Evolutionary conservation across 1,139 yeast genomes (phyloP).

Genomic region (Kodamaea suecica): DNA sequence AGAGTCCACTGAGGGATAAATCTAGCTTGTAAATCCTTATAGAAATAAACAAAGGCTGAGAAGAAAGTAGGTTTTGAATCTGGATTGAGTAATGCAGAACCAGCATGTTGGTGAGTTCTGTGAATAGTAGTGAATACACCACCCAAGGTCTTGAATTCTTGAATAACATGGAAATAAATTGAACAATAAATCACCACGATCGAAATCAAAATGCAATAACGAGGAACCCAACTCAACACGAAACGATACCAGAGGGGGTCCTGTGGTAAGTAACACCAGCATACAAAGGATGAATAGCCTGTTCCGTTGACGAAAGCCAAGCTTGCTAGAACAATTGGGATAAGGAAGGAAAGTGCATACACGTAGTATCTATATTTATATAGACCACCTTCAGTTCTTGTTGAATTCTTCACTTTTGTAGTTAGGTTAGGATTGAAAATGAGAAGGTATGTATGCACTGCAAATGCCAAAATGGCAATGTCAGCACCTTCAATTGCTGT

Average conservation of each 20-base stretch:
- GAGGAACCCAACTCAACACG: conserved; percentile 78
- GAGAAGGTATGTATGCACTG: conserved; percentile 74
- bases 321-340: conserved; percentile 70
- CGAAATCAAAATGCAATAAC: conserved; percentile 62
- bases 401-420: conserved; percentile 42
- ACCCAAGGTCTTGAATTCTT: conserved; percentile 54
- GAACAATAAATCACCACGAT: conserved; percentile 66
- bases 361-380: conserved; percentile 58
- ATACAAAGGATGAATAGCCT: conserved; percentile 62
- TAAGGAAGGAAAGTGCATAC: conserved; percentile 54
- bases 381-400: conserved; percentile 70
- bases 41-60: conserved; percentile 33
- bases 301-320: conserved; percentile 58
- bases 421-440: conserved; percentile 59
- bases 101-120: conserved; percentile 5
- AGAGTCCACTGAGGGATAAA: conserved; percentile 30
- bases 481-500: conserved; percentile 86
- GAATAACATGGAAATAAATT: conserved; percentile 70
- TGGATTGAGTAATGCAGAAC: conserved; percentile 3
- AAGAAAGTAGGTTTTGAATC: conserved; percentile 34
- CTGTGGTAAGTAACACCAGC: conserved; percentile 82
- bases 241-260: conserved; percentile 72
- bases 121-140: conserved; percentile 41
- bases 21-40: conserved; percentile 21
- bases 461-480: conserved; percentile 76